A percentile compares a stretch with the other conserved stretches of the same genome.
Evolutionary conservation across 2,329 filamentous ascomycete species (phyloP).

Genomic region (Phoma sp.): DNA sequence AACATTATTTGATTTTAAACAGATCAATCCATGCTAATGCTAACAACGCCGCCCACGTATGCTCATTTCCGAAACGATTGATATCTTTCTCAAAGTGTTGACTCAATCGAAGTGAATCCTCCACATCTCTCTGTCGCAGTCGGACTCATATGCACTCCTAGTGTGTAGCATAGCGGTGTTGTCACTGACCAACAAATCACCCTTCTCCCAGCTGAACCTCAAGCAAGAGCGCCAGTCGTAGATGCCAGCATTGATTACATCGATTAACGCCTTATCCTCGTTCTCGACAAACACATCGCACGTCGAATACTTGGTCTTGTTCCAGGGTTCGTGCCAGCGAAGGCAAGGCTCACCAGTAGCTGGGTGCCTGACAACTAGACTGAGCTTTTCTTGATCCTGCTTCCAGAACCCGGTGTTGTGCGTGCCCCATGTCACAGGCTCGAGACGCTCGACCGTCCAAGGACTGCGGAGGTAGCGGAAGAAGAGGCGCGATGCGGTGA

Average conservation of each 20-base stretch:
- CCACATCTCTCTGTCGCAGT: constrained; percentile 53
- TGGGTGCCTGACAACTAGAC: constrained; percentile 57
- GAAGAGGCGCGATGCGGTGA: constrained; percentile 60
- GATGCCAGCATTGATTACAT: constrained; percentile 52
- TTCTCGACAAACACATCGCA: constrained; percentile 56
- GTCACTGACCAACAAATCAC: constrained; percentile 63
- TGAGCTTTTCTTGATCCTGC: constrained; percentile 54
- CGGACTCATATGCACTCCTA: constrained; percentile 54
- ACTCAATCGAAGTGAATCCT: constrained; percentile 58
- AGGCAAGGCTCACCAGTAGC: constrained; percentile 57
- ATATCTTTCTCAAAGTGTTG: neutral
- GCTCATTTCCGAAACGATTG: neutral
- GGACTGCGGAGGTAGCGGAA: constrained; percentile 56
- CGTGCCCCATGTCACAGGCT: constrained; percentile 44
- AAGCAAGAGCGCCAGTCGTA: constrained; percentile 61
- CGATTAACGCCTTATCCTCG: constrained; percentile 47
- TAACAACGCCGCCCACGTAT: too few species aligned
- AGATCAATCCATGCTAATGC: too few species aligned
- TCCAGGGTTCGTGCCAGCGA: constrained; percentile 64
- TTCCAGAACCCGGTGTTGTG: constrained; percentile 34
- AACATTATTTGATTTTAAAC: too few species aligned
- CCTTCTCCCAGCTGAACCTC: constrained; percentile 62
- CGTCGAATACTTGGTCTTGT: constrained; percentile 60
- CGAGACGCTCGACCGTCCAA: constrained; percentile 49
- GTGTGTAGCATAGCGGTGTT: constrained; percentile 59